Evolutionary conservation across 495 filamentous ascomycete genomes (phyloP), one percentile per base, ranked within the genome.

Genomic region (Penicillium paradoxum): DNA sequence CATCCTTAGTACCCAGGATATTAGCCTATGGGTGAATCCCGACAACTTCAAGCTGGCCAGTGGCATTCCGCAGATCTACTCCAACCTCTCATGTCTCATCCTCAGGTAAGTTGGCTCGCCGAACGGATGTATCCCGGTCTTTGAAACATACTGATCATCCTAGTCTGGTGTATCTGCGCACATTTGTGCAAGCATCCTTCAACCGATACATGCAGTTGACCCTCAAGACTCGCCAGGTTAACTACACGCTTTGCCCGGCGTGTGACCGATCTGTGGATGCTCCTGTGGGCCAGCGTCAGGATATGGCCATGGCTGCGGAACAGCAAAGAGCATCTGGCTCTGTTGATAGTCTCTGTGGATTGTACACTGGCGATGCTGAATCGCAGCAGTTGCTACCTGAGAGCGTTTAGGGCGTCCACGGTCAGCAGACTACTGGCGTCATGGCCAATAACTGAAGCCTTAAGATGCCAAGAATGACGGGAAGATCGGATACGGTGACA

Each of bases 41-140:
- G 40, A 30, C 6, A 30, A 30, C 14, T 53, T 39, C 17, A 46
- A 29, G 17, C 15, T 53, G 13, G 42, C 42, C 21, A n/a, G 17
- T 14, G 43, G 42, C 7, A 33, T 53, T 38, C 51, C 51, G 0
- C 32, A 46, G 24, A 33, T 53, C 15, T 53, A 53, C 36, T 53
- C 51, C 22, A 53, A 53, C 24, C 42, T 53, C 14, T 43, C 42
- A 22, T 53, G 51, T 19, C 22, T 53, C 9, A 14, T 53, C 5
- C 32, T 53, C 14, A 29, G 41, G 51, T 53, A 38, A 32, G 25
- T 46, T 7, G n/a, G 14, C 17, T 4, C 4, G 9, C n/a, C 8
- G 38, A 41, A 3, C 11, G 42, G 2, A 45, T 11, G 1, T 18
- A 29, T 8, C 25, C 8, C 4, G 25, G 29, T 27, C 5, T 10